Evolutionary conservation across 257 asterid species (phyloP), one percentile per base, ranked within the genome.

Genomic region (Solanum sejunctum): DNA sequence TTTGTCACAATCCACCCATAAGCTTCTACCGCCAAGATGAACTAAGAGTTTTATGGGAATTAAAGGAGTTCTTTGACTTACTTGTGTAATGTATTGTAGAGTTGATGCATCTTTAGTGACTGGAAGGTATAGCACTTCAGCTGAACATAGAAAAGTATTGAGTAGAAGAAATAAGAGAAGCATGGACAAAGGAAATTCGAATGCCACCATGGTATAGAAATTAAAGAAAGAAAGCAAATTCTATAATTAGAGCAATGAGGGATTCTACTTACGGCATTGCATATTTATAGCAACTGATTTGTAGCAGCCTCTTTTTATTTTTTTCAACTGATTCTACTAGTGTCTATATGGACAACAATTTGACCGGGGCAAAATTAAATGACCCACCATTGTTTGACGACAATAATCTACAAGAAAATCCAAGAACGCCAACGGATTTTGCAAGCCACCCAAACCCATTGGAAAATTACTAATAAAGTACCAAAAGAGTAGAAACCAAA

Each of bases 1-100:
- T 54, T 55, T 86, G 4, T 93, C 97, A 94, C 97, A 94, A 43
- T 94, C 94, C 51, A 93, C 92, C 97, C 97, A 92, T 36, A 92
- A 51, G 85, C 87, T 90, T 12, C 84, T 88, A 49, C 97, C 86
- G 72, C 63, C 83, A 51, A 84, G 58, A 84, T 84, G 58, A 39
- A 84, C 10, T 11, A 41, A 0, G 23, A 21, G 82, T 55, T 39
- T 71, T 2, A 71, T 55, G 32, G 81, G 72, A 20, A 36, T 1
- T 41, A 54, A 80, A 56, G 86, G 86, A n/a, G 49, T 54, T 54
- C 79, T 56, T 52, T 70, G 73, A n/a, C 69, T 15, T 51, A 84
- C 43, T 52, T 36, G 15, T 51, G 83, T 72, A 2, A 71, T 56
- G 83, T 84, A 57, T 84, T 70, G 86, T 23, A 70, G 57, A 12